Conservation (phyloP, 306 rosid genomes). For the Sechiopsis laciniata region DNA sequence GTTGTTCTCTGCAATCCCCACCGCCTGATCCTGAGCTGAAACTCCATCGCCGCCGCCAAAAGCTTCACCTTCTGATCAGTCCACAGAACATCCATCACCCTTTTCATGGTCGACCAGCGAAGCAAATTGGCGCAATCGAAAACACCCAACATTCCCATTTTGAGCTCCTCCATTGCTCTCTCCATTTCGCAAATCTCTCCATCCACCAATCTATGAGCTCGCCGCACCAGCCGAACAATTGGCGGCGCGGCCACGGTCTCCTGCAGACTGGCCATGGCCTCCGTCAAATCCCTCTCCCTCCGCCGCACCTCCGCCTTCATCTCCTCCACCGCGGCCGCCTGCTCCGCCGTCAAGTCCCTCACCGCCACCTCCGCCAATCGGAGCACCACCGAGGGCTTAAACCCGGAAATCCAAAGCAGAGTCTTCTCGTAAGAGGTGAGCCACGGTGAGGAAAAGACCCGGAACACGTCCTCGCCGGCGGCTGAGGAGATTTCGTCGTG, state of each 20-base stretch:
- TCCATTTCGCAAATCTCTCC: constrained; percentile 24
- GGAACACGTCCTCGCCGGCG: constrained; percentile 31
- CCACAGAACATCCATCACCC: constrained; percentile 27
- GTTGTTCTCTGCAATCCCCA: constrained; percentile 21
- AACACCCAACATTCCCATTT: constrained; percentile 24
- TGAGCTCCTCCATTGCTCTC: constrained; percentile 25
- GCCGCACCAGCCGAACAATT: constrained; percentile 18
- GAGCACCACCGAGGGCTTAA: constrained; percentile 29
- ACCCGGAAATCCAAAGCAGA: constrained; percentile 40
- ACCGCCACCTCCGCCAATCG: constrained; percentile 21
- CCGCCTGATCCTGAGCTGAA: constrained; percentile 30
- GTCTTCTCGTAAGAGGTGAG: constrained; percentile 30
- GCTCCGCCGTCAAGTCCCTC: constrained; percentile 22
- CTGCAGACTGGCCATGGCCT: constrained; percentile 30
- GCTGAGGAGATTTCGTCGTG: constrained; percentile 20
- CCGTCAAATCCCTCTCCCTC: constrained; percentile 26
- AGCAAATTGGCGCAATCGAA: constrained; percentile 26
- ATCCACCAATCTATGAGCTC: constrained; percentile 22
- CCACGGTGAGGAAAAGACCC: constrained; percentile 36
- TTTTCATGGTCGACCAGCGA: constrained; percentile 28
- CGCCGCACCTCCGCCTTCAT: constrained; percentile 24
- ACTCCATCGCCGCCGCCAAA: constrained; percentile 27
- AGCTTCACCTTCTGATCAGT: constrained; percentile 34
- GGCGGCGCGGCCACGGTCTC: constrained; percentile 37
- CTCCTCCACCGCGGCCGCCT: background rate